Conservation (phyloP, 257 asterid genomes). For the Przewalskia tangutica region DNA sequence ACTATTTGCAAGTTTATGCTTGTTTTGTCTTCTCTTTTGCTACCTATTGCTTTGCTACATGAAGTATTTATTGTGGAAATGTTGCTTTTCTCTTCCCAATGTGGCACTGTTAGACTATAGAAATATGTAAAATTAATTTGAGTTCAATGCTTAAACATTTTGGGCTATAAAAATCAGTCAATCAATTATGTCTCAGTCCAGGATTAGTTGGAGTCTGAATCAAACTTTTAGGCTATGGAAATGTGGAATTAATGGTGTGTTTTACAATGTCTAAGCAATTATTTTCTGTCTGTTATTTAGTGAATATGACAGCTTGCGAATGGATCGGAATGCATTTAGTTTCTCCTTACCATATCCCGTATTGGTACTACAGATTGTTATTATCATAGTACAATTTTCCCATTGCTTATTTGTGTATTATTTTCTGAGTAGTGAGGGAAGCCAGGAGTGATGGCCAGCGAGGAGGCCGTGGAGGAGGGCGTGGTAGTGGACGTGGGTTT, state of each 20-base stretch:
- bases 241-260: background rate
- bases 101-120: background rate
- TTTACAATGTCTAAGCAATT: background rate
- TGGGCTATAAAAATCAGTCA: background rate
- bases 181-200: background rate
- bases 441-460: conserved; percentile 24
- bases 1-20: background rate
- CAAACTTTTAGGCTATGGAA: background rate
- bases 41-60: background rate
- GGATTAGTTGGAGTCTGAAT: background rate
- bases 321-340: background rate
- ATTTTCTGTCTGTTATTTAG: background rate
- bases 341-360: background rate
- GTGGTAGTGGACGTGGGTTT: conserved; percentile 31
- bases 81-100: background rate
- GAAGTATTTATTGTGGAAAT: background rate
- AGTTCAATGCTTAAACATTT: background rate
- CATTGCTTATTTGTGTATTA: background rate
- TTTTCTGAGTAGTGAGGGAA: conserved; percentile 27
- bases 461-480: conserved; percentile 24
- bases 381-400: background rate
- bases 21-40: background rate
- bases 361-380: background rate
- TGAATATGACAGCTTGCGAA: background rate
- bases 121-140: background rate